These are phyloP conservation scores for Xylaria sp. DNA, from an alignment of 2,329 filamentous ascomycete genomes.

Conservation along the genomic window DNA sequence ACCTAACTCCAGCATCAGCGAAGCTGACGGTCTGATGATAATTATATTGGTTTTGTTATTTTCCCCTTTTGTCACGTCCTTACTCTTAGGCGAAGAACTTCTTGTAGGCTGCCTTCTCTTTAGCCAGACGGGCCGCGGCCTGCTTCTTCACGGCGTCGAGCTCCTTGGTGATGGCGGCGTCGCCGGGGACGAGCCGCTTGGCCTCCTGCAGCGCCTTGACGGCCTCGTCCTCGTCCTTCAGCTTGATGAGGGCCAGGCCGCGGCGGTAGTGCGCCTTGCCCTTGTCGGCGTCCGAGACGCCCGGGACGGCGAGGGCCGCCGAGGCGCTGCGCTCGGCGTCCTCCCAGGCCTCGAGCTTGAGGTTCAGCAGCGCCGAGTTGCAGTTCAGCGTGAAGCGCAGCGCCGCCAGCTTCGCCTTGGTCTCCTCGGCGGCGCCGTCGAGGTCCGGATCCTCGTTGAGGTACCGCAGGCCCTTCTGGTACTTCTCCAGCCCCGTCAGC, in stretches of 20 bases:
- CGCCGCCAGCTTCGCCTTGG: constrained; percentile 73
- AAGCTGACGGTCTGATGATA: neutral
- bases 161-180: constrained; percentile 80
- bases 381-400: constrained; percentile 88
- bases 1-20: too few relatives aligned
- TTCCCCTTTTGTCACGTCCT: neutral
- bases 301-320: constrained; percentile 75
- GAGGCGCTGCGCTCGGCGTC: constrained; percentile 77
- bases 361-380: constrained; percentile 86
- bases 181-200: constrained; percentile 76
- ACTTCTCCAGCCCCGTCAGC: constrained; percentile 82
- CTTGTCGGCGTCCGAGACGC: constrained; percentile 78
- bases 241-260: constrained; percentile 76
- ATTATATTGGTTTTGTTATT: neutral
- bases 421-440: constrained; percentile 75
- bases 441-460: constrained; percentile 74
- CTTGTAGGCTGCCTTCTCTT: constrained; percentile 91
- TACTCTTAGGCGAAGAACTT: constrained; percentile 81
- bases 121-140: constrained; percentile 75
- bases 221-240: constrained; percentile 88
- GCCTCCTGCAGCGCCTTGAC: constrained; percentile 81
- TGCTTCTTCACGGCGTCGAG: constrained; percentile 81
- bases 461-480: constrained; percentile 79
- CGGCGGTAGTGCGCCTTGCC: constrained; percentile 91
- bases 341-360: constrained; percentile 79